These are phyloP conservation scores for Leccinum disarticulatum DNA, from an alignment of 768 basidiomycete genomes.

Conservation along the genomic window DNA sequence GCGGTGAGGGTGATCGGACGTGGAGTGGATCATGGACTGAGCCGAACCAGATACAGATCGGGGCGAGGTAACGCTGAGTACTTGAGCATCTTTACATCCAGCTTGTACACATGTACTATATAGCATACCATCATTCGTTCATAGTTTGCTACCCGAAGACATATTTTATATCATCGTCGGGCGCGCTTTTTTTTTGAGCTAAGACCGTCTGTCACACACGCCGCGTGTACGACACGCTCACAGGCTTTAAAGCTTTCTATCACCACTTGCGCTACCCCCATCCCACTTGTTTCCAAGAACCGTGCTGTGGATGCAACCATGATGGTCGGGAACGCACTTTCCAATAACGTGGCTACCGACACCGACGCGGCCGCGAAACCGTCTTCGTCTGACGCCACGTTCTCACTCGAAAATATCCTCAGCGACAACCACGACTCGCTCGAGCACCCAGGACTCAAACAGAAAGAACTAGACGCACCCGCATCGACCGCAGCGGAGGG, in stretches of 20 bases:
- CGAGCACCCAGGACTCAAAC: conserved; percentile 48
- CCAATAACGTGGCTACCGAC: conserved; percentile 15
- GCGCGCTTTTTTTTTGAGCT: conserved; percentile 2
- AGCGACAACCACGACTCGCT: conserved; percentile 59
- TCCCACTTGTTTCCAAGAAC: conserved; percentile 1
- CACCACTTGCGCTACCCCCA: conserved; percentile 12
- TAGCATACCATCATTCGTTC: conserved; percentile 6
- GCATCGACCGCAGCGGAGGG: conserved; percentile 43
- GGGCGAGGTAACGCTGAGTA: conserved; percentile 26
- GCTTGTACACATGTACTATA: conserved; percentile 20
- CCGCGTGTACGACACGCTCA: conserved; percentile 23
- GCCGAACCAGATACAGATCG: conserved; percentile 36
- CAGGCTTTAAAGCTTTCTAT: conserved; percentile 9
- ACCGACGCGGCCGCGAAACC: conserved; percentile 11
- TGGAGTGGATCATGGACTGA: conserved; percentile 43
- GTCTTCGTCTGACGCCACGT: conserved; percentile 23
- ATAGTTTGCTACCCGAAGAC: not conserved
- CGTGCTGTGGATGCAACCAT: conserved; percentile 12
- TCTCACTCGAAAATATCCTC: conserved; percentile 73
- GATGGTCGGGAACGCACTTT: conserved; percentile 24
- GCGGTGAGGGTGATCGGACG: conserved; percentile 48
- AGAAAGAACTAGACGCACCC: conserved; percentile 33
- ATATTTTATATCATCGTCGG: not conserved
- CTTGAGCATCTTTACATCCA: conserved; percentile 4
- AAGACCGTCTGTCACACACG: conserved; percentile 18